Base-by-base conservation (phyloP, 139 green algal genomes). In the Astrephomene gubernaculifera region DNA sequence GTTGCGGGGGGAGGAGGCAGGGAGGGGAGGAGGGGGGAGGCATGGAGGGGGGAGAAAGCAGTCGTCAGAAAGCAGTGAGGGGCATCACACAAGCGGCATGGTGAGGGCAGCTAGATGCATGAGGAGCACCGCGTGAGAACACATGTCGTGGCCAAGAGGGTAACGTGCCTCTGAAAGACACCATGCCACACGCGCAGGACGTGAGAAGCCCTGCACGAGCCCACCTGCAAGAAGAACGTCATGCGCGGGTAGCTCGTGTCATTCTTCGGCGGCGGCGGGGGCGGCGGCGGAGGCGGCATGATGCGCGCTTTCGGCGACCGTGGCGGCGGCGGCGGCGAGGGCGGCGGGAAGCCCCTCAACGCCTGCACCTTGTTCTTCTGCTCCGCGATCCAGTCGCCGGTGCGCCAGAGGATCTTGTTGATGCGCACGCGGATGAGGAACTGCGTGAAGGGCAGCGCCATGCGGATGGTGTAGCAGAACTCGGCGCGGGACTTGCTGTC, bases 151-250 rank as follows among this genome's bases (percentile, higher is more conserved):
- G n/a, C n/a, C n/a, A n/a, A n/a, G n/a, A n/a, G n/a, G n/a, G n/a
- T n/a, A n/a, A n/a, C n/a, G n/a, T n/a, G n/a, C n/a, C n/a, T n/a
- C n/a, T n/a, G n/a, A n/a, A n/a, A n/a, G n/a, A n/a, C n/a, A n/a
- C n/a, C n/a, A n/a, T n/a, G n/a, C n/a, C n/a, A n/a, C n/a, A n/a
- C n/a, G n/a, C n/a, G n/a, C n/a, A n/a, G n/a, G n/a, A n/a, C n/a
- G n/a, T n/a, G n/a, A n/a, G n/a, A n/a, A n/a, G n/a, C n/a, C 10
- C 49, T 12, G 60, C 49, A 25, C 14, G 49, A 25, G 49, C 72
- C 4, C 72, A 63, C 78, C 60, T 84, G 38, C 19, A 84, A 3
- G 61, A 84, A 84, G 31, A 84, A 75, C 5, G 78, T 84, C 63
- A 65, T 84, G 7, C 22, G 53, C 17, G 54, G 74, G 19, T 12